Evolutionary conservation across 495 filamentous ascomycete species (phyloP).

Genomic region (Umbilicaria muhlenbergii): DNA sequence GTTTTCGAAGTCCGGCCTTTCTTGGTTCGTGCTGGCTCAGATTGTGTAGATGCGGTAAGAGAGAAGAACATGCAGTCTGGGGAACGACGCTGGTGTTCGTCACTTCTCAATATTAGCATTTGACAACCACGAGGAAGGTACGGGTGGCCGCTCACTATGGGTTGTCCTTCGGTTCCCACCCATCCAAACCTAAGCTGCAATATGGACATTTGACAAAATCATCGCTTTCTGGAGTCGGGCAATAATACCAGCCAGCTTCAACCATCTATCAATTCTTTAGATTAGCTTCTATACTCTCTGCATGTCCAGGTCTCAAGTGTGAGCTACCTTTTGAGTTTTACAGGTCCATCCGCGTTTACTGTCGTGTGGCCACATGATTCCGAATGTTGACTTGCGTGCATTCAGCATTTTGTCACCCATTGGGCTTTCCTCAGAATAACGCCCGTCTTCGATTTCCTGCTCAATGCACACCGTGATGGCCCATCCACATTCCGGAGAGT

Average conservation of each 20-base stretch:
- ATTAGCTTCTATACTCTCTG: slow-evolving; percentile 11
- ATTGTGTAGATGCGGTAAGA: slow-evolving; percentile 29
- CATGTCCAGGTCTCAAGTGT: slow-evolving; percentile 2
- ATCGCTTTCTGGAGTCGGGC: slow-evolving; percentile 59
- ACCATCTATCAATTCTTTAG: slow-evolving; percentile 46
- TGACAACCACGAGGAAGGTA: slow-evolving; percentile 6
- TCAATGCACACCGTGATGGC: slow-evolving; percentile 65
- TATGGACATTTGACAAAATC: slow-evolving; percentile 83
- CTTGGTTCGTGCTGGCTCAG: slow-evolving; percentile 33
- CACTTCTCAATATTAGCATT: slow-evolving; percentile 33
- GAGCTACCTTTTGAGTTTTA: slow-evolving; percentile 67
- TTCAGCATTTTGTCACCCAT: slow-evolving; percentile 48
- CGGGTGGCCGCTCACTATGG: slow-evolving; percentile 46
- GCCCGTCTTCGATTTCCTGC: slow-evolving; percentile 42
- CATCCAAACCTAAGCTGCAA: slow-evolving; percentile 70
- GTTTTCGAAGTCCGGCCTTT: slow-evolving; percentile 50
- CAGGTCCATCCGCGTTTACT: slow-evolving; percentile 75
- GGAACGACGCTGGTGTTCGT: slow-evolving; percentile 71
- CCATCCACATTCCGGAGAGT: slow-evolving; percentile 73
- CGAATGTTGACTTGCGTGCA: slow-evolving; percentile 71
- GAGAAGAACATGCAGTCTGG: slow-evolving; percentile 73
- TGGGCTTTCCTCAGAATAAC: slow-evolving; percentile 52
- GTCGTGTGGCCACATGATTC: slow-evolving; percentile 69
- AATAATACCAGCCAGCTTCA: slow-evolving; percentile 85
- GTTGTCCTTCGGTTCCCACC: slow-evolving; percentile 84